These are phyloP conservation scores for Solanum clarkiae DNA, from an alignment of 257 asterid species.

Conservation along the genomic window DNA sequence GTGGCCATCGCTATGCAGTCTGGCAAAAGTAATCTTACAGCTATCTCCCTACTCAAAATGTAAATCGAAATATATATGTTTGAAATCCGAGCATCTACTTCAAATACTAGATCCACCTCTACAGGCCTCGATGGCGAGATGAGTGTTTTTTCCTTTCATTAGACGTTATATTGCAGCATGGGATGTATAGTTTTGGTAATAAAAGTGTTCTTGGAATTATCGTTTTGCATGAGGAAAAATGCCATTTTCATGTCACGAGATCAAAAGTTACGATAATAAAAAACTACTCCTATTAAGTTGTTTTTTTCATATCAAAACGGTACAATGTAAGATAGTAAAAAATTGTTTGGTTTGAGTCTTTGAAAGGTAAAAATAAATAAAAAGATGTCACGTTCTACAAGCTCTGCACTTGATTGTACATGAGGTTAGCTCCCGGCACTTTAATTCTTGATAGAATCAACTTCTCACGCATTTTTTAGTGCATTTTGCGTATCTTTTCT, in stretches of 20 bases:
- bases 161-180: not conserved
- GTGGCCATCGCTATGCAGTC: slow-evolving; percentile 75
- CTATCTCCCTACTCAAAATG: not conserved
- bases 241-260: not conserved
- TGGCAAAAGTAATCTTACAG: slow-evolving; percentile 49
- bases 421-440: not conserved
- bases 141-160: not conserved
- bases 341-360: not conserved
- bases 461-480: not conserved
- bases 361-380: not conserved
- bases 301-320: not conserved
- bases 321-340: not conserved
- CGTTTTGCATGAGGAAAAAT: not conserved
- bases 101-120: not conserved
- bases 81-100: not conserved
- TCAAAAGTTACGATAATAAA: not conserved
- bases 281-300: not conserved
- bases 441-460: accelerated
- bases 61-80: not conserved
- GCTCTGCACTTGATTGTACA: not conserved
- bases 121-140: not conserved
- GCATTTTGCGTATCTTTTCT: accelerated
- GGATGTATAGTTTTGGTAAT: not conserved
- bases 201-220: not conserved
- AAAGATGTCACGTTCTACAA: not conserved